A percentile compares a stretch with the other conserved stretches of the same genome.
phyloP scores from a whole-genome alignment of 129 eudicot genomes.

The Pseudognaphalium luteoalbum region DNA sequence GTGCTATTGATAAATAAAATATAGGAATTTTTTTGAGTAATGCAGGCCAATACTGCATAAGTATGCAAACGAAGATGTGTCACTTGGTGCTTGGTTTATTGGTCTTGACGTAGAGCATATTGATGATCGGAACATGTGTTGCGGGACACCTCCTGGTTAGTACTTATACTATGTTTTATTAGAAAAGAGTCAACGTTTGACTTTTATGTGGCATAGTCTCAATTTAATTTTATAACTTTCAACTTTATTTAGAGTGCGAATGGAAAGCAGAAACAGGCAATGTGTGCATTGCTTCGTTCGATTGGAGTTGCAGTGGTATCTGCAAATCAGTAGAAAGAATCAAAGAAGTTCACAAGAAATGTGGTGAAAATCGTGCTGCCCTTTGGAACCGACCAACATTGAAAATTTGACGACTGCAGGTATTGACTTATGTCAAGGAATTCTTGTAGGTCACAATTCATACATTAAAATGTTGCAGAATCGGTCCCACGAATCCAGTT shows the following conservation, averaged over 20 bases:
- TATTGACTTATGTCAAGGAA: neutral
- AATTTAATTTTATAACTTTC: slow-evolving; percentile 11
- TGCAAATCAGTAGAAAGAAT: slow-evolving; percentile 75
- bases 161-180: neutral
- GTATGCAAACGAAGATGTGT: slow-evolving; percentile 67
- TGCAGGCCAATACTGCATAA: slow-evolving; percentile 56
- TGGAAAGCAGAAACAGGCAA: slow-evolving; percentile 59
- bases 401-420: slow-evolving; percentile 2
- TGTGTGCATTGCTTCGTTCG: slow-evolving; percentile 67
- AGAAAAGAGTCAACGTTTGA: slow-evolving; percentile 11
- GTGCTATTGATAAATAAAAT: neutral
- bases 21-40: too few relatives aligned
- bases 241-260: slow-evolving; percentile 43
- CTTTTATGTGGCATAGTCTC: slow-evolving; percentile 9
- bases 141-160: slow-evolving; percentile 62
- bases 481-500: neutral
- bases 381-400: slow-evolving; percentile 44
- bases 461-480: neutral
- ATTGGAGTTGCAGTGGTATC: slow-evolving; percentile 77
- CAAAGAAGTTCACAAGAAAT: slow-evolving; percentile 55
- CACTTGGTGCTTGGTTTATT: slow-evolving; percentile 67
- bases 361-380: slow-evolving; percentile 54
- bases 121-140: slow-evolving; percentile 65
- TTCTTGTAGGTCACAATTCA: slow-evolving; percentile 2
- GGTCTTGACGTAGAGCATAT: slow-evolving; percentile 60